phyloP scores from a whole-genome alignment of 805 yeast genomes.

The Sugiyamaella chiloensis region DNA sequence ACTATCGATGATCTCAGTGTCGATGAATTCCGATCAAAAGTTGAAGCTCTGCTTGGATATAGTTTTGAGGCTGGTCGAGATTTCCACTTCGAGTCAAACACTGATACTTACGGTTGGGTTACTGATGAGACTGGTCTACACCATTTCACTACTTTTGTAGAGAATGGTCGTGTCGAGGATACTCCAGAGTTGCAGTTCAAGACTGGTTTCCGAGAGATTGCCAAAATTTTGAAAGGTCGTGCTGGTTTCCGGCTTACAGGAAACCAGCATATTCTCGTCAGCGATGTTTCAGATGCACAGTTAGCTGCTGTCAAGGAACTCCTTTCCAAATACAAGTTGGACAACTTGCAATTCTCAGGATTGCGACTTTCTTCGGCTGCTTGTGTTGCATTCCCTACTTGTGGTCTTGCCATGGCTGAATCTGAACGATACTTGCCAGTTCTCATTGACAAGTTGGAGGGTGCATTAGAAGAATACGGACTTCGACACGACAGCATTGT shows the following conservation, averaged over 20 bases:
- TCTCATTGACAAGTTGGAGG: conserved; percentile 76
- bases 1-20: conserved; percentile 94
- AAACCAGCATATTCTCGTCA: conserved; percentile 85
- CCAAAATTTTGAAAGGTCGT: conserved; percentile 57
- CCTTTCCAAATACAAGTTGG: conserved; percentile 71
- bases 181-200: conserved; percentile 87
- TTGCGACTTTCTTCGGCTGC: conserved; percentile 89
- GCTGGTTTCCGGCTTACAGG: conserved; percentile 91
- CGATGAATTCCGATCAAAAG: conserved; percentile 72
- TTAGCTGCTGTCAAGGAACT: conserved; percentile 58
- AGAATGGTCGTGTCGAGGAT: conserved; percentile 94
- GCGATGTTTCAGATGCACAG: conserved; percentile 68
- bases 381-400: conserved; percentile 97
- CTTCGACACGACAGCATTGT: conserved; percentile 91
- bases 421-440: conserved; percentile 89
- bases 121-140: conserved; percentile 72
- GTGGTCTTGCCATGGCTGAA: conserved; percentile 99
- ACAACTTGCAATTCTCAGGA: conserved; percentile 77
- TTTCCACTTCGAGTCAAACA: conserved; percentile 78
- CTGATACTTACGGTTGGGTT: conserved; percentile 92
- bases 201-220: conserved; percentile 77
- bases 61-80: conserved; percentile 66
- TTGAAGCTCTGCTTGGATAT: conserved; percentile 79
- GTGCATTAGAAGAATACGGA: conserved; percentile 86
- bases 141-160: conserved; percentile 92